Base-by-base conservation (phyloP, 371 early-diverging fungal species). In the Mycotypha africana region DNA sequence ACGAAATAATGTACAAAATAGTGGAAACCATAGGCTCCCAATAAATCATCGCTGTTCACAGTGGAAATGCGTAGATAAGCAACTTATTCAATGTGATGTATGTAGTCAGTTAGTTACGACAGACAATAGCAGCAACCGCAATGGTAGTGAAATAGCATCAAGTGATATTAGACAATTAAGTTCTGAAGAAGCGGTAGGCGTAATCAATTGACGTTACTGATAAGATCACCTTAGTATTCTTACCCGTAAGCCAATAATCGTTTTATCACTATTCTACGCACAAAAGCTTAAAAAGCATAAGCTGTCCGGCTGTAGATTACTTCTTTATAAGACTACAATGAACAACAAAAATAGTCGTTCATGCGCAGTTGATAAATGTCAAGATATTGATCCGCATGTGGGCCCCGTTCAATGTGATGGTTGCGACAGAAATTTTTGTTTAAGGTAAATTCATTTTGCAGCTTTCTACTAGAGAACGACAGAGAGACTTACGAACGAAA, bases 11-110 rank as follows among this genome's bases (percentile, higher is more conserved):
- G n/a, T n/a, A n/a, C n/a, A n/a, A n/a, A n/a, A n/a, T n/a, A 67
- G 67, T 53, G 63, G 58, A 3, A 49, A 63, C 1, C 67, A 67
- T 40, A 49, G 63, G 14, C 31, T 67, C 2, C 63, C 67, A 28
- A 10, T 47, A 16, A 36, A 39, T 33, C 67, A 67, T 40, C 15
- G 47, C 0, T 67, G 67, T 28, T 22, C 24, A 1, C 25, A 48
- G 28, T 60, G 56, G 50, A 31, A 20, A 11, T 25, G 16, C 4
- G 19, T 38, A 0, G 52, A 53, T 14, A 57, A 45, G 32, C 44
- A 53, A 16, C 23, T 58, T 10, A 10, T 47, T 14, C 43, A 51
- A 36, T 65, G 65, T 24, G 17, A 43, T 15, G 30, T 24, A 4
- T 65, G 65, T 38, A 39, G 50, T 25, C 38, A 51, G 4, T 30